Evolutionary conservation across 371 early-diverging fungal species (phyloP).

Genomic region (Haplosporangium sp.): DNA sequence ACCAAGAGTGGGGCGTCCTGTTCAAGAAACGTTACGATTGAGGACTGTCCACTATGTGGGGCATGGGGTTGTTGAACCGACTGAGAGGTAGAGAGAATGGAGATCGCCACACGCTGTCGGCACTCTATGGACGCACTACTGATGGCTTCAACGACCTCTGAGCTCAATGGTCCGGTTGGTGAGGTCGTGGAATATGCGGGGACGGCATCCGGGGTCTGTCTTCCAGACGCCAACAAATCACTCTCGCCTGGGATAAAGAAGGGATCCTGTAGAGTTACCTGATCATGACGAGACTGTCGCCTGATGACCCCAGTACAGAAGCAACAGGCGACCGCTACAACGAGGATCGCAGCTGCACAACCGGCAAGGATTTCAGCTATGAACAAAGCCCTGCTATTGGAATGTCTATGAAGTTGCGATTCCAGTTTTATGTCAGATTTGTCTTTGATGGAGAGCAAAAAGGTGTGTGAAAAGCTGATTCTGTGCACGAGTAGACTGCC

Average conservation of each 20-base stretch:
- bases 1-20: slow-evolving; percentile 4
- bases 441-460: background rate
- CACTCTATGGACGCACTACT: slow-evolving; percentile 34
- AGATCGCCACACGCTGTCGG: slow-evolving; percentile 36
- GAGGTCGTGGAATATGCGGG: slow-evolving; percentile 37
- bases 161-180: slow-evolving; percentile 37
- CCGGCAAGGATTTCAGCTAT: slow-evolving; percentile 48
- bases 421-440: no score
- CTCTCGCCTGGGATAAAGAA: slow-evolving; percentile 1
- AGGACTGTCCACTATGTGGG: slow-evolving; percentile 5
- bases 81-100: slow-evolving; percentile 27
- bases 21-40: slow-evolving; percentile 9
- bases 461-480: background rate
- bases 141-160: slow-evolving; percentile 46
- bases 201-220: slow-evolving; percentile 41
- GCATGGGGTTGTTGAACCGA: slow-evolving; percentile 17
- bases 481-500: no score
- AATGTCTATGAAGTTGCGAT: background rate
- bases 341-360: slow-evolving; percentile 26
- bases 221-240: slow-evolving; percentile 12
- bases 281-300: slow-evolving; percentile 5
- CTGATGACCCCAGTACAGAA: slow-evolving; percentile 27
- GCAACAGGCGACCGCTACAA: slow-evolving; percentile 32
- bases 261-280: background rate
- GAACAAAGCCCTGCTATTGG: slow-evolving; percentile 21